These are phyloP conservation scores for Vitis rupestris DNA, from an alignment of 164 flowering plant species.

Conservation along the genomic window DNA sequence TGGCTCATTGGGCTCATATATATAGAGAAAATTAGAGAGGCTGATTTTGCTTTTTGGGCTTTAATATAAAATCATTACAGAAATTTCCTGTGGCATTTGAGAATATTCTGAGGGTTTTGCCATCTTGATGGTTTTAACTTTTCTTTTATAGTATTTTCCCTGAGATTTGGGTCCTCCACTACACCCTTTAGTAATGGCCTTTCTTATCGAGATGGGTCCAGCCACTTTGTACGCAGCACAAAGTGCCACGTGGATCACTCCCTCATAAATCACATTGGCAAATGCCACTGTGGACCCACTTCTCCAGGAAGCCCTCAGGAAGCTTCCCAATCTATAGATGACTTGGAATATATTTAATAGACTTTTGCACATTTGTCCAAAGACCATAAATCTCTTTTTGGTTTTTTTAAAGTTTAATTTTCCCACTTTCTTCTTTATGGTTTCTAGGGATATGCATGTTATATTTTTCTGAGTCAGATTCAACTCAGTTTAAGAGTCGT, in stretches of 20 bases:
- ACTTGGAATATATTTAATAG: slow-evolving; percentile 4
- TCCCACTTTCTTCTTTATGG: background rate
- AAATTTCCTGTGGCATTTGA: background rate
- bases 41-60: slow-evolving; percentile 7
- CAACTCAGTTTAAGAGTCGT: slow-evolving; percentile 4
- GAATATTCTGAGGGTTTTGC: slow-evolving; percentile 19
- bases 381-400: background rate
- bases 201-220: slow-evolving; percentile 27
- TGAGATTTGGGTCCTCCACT: slow-evolving; percentile 32
- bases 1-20: slow-evolving; percentile 7
- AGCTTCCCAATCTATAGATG: slow-evolving; percentile 8
- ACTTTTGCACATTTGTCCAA: slow-evolving; percentile 8
- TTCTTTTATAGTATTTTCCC: background rate
- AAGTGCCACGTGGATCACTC: slow-evolving; percentile 11
- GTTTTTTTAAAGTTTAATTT: background rate
- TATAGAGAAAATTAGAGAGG: slow-evolving; percentile 10
- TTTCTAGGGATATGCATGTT: slow-evolving; percentile 1
- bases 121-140: background rate
- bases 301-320: slow-evolving; percentile 4
- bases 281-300: slow-evolving; percentile 26
- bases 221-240: slow-evolving; percentile 22
- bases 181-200: slow-evolving; percentile 14
- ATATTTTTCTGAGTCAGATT: slow-evolving; percentile 16
- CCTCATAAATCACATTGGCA: background rate
- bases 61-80: background rate